Evolutionary conservation across 2,329 filamentous ascomycete genomes (phyloP), one percentile per base, ranked within the genome.

Genomic region (Colletotrichum aenigma): DNA sequence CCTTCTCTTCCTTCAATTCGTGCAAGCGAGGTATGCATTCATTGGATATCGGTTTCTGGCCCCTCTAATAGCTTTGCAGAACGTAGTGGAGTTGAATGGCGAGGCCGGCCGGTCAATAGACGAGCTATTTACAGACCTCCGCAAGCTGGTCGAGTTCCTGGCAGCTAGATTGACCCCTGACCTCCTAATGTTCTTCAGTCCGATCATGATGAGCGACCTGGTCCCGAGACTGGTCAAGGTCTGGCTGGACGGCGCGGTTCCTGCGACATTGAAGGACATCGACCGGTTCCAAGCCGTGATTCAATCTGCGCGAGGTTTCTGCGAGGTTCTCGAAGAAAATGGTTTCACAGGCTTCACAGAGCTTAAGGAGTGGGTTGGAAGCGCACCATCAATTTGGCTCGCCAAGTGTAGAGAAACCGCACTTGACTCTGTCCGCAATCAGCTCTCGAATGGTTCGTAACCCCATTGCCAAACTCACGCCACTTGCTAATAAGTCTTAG

Each of bases 351-450:
- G 89, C 6, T 87, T 91, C 64, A 86, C 89, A 16, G 91, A 93
- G 36, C 85, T 99, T 48, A 88, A 91, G 60, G 92, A 95, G 28
- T 99, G 97, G 96, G 93, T 95, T 0, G 91, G 93, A 55, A 93
- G 93, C 76, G 94, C 95, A 1, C 94, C 96, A 0, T 92, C 92
- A 73, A 93, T 95, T 30, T 99, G 97, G 97, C 89, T 98, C 16
- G 91, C 91, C 3, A 96, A 95, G 82, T 94, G 96, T 78, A 92
- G 94, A 80, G 96, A 98, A 80, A 92, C 90, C 38, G 93, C 95
- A 0, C 89, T 99, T 28, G 93, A 96, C 76, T 89, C 91, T 38
- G 92, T 97, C 15, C 92, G 97, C 28, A 90, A 86, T 24, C 90
- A 93, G 61, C 88, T 98, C 4, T 89, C 92, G 5, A 86, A 87